Percentiles rank a stretch among this genome's conserved stretches.
These are phyloP conservation scores for Phytophthora nicotianae DNA, from an alignment of 352 stramenopile genomes.

Conservation along the genomic window DNA sequence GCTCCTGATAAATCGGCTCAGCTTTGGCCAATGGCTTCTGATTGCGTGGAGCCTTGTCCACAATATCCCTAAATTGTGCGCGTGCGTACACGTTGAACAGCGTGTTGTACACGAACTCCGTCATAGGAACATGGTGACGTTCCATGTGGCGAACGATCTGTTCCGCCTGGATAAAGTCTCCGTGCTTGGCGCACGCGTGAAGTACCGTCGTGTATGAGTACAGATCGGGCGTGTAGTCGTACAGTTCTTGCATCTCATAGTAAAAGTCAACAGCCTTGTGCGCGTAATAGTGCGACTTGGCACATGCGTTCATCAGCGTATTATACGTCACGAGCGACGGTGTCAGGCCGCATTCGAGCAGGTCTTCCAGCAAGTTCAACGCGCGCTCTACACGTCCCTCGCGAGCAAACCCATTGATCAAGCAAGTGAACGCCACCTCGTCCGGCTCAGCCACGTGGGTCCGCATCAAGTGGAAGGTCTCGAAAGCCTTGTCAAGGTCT, in stretches of 20 bases:
- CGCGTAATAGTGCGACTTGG: conserved; percentile 85
- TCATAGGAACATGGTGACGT: conserved; percentile 67
- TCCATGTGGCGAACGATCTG: conserved; percentile 79
- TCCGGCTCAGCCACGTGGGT: conserved; percentile 72
- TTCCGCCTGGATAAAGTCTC: conserved; percentile 75
- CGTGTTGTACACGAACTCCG: conserved; percentile 73
- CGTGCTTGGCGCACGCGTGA: conserved; percentile 77
- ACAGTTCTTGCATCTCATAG: conserved; percentile 88
- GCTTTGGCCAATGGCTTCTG: conserved; percentile 34
- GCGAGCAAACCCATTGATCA: conserved; percentile 82
- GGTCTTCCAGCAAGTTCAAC: conserved; percentile 77
- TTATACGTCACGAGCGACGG: conserved; percentile 81
- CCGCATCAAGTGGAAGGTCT: conserved; percentile 88
- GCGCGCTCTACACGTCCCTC: conserved; percentile 74
- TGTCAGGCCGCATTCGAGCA: conserved; percentile 73
- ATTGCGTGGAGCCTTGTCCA: conserved; percentile 73
- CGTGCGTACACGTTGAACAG: conserved; percentile 84
- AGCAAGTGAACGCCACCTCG: conserved; percentile 68
- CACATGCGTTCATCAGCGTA: conserved; percentile 79
- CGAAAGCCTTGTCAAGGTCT: conserved; percentile 81
- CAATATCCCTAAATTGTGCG: conserved; percentile 69
- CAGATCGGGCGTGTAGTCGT: conserved; percentile 79
- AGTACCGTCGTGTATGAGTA: conserved; percentile 84
- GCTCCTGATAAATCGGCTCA: conserved; percentile 68
- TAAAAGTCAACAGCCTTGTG: conserved; percentile 88